These are phyloP conservation scores for Colletotrichum horii DNA, from an alignment of 2,329 filamentous ascomycete species.

Conservation along the genomic window DNA sequence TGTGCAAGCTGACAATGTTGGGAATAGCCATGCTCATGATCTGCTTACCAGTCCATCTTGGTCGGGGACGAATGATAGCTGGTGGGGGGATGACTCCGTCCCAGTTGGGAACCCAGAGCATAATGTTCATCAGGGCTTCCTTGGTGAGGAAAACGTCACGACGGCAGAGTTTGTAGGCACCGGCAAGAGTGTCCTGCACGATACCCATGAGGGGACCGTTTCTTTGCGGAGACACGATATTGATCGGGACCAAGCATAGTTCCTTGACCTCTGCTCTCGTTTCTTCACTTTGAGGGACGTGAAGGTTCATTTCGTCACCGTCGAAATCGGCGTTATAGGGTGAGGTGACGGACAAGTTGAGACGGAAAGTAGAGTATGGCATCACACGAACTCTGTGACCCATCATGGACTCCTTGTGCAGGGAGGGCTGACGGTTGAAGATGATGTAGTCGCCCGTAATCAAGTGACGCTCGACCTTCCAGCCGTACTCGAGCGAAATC, in stretches of 20 bases:
- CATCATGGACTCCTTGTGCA: constrained; percentile 99
- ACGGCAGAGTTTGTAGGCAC: constrained; percentile 95
- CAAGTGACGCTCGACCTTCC: constrained; percentile 98
- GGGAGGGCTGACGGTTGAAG: constrained; percentile 98
- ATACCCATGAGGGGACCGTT: constrained; percentile 99
- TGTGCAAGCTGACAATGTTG: constrained; percentile 79
- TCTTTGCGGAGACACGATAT: constrained; percentile 97
- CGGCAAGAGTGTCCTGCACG: constrained; percentile 95
- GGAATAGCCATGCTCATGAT: constrained; percentile 94
- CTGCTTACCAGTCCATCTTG: constrained; percentile 98
- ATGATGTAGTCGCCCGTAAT: constrained; percentile 97
- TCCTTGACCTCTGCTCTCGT: constrained; percentile 93
- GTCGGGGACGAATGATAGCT: constrained; percentile 90
- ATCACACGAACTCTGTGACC: constrained; percentile 96
- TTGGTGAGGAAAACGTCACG: constrained; percentile 90
- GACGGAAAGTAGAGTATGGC: constrained; percentile 97
- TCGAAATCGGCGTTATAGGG: constrained; percentile 99
- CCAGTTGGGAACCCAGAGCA: constrained; percentile 98
- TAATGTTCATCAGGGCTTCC: constrained; percentile 93
- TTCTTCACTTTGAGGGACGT: constrained; percentile 97
- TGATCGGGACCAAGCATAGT: constrained; percentile 95
- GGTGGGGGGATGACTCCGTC: constrained; percentile 92
- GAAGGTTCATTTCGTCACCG: constrained; percentile 99
- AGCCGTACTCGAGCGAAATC: constrained; percentile 90
- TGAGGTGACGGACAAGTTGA: constrained; percentile 96